Conservation (phyloP, 805 yeast genomes). For the Metschnikowia sp. region DNA sequence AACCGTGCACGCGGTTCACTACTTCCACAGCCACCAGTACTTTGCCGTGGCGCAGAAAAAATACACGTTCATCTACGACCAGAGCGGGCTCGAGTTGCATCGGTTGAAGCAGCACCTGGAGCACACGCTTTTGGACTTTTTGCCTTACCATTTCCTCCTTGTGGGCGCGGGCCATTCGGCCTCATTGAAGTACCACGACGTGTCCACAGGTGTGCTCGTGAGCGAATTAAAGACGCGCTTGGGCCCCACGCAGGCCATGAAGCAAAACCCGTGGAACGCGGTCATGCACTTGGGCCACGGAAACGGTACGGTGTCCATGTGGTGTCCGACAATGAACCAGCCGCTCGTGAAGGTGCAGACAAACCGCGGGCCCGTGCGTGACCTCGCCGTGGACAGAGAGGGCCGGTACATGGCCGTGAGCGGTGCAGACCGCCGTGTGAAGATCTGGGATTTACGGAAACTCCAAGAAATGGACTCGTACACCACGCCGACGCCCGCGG, state of each 20-base stretch:
- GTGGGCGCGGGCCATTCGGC: slow-evolving; percentile 90
- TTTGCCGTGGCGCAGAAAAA: slow-evolving; percentile 97
- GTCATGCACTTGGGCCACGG: slow-evolving; percentile 90
- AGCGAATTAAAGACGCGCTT: slow-evolving; percentile 80
- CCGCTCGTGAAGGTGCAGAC: slow-evolving; percentile 82
- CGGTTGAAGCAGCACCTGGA: slow-evolving; percentile 88
- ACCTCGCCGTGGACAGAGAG: slow-evolving; percentile 82
- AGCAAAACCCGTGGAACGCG: slow-evolving; percentile 94
- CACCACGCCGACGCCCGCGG: slow-evolving; percentile 79
- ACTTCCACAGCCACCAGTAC: slow-evolving; percentile 86
- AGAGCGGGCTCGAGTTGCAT: slow-evolving; percentile 87
- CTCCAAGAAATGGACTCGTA: slow-evolving; percentile 73
- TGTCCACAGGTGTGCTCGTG: slow-evolving; percentile 84
- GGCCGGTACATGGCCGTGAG: slow-evolving; percentile 93
- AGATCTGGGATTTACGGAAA: slow-evolving; percentile 91
- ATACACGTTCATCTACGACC: slow-evolving; percentile 88
- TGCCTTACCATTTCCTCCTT: slow-evolving; percentile 88
- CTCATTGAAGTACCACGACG: slow-evolving; percentile 87
- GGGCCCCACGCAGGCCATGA: slow-evolving; percentile 87
- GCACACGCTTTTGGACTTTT: slow-evolving; percentile 74
- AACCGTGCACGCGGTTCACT: slow-evolving; percentile 86
- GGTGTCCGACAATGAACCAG: slow-evolving; percentile 88
- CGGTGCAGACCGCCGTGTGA: slow-evolving; percentile 79
- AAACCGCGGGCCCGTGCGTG: slow-evolving; percentile 83
- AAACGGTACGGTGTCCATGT: slow-evolving; percentile 86